These are phyloP conservation scores for Glycine latifolia DNA, from an alignment of 306 rosid species.

Conservation along the genomic window DNA sequence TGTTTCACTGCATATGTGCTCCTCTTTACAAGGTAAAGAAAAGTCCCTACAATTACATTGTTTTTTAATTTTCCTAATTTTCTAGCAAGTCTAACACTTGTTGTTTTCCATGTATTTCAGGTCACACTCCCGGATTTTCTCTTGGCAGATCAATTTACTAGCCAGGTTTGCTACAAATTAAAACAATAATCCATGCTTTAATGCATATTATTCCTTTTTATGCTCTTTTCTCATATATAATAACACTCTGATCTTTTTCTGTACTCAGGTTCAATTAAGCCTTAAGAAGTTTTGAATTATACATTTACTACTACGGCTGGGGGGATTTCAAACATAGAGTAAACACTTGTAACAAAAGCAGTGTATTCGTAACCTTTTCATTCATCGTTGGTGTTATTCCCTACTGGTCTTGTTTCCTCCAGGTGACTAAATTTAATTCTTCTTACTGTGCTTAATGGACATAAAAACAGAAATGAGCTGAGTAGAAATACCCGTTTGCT, in stretches of 20 bases:
- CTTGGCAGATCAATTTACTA: slow-evolving; percentile 79
- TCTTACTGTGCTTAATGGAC: no score
- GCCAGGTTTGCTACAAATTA: slow-evolving; percentile 52
- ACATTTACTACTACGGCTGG: slow-evolving; percentile 75
- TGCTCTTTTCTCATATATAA: background rate
- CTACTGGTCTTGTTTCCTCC: slow-evolving; percentile 70
- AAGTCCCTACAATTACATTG: no score
- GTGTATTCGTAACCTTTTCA: slow-evolving; percentile 53
- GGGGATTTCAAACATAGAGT: slow-evolving; percentile 64
- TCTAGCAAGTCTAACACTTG: no score
- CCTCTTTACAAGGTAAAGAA: slow-evolving; percentile 69
- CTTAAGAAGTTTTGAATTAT: slow-evolving; percentile 69
- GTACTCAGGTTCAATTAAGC: slow-evolving; percentile 69
- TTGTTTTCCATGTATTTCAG: slow-evolving; percentile 36
- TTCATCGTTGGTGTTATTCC: slow-evolving; percentile 65
- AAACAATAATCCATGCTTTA: no score
- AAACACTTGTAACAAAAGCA: slow-evolving; percentile 42
- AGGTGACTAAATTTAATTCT: slow-evolving; percentile 36
- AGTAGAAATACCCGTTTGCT: no score
- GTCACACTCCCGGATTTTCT: slow-evolving; percentile 77
- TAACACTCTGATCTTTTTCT: background rate
- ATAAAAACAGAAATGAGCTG: no score
- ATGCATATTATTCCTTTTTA: no score
- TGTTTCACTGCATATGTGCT: slow-evolving; percentile 64
- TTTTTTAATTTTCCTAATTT: no score